Percentiles rank a stretch among this genome's conserved stretches.
These are phyloP conservation scores for Leptodermis oblonga DNA, from an alignment of 257 asterid species.

Conservation along the genomic window DNA sequence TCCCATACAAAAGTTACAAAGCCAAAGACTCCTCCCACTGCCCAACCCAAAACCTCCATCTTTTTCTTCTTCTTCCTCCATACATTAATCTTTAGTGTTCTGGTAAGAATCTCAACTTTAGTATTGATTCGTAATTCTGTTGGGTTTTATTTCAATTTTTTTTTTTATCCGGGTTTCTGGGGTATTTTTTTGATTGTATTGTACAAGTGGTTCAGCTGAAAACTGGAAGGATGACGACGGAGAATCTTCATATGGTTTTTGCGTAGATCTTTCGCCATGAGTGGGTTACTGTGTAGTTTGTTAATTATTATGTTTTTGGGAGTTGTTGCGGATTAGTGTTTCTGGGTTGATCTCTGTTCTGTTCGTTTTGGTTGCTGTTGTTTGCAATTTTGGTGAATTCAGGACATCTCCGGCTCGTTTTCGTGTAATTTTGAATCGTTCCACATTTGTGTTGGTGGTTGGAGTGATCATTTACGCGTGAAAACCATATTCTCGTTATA, in stretches of 20 bases:
- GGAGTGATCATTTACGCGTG: too few relatives aligned
- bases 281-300: neutral
- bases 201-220: constrained; percentile 12
- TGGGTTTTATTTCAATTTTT: constrained; percentile 7
- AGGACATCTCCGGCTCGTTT: too few relatives aligned
- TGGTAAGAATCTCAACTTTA: constrained; percentile 6
- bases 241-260: neutral
- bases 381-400: neutral
- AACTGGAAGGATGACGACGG: neutral
- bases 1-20: constrained; percentile 1
- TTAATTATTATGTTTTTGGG: neutral
- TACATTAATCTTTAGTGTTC: constrained; percentile 4
- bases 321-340: neutral
- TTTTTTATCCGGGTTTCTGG: constrained; percentile 8
- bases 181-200: neutral
- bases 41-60: constrained; percentile 1
- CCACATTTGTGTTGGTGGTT: too few relatives aligned
- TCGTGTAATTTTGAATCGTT: too few relatives aligned
- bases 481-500: neutral
- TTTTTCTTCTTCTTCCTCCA: neutral
- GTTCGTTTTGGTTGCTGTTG: neutral
- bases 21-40: constrained; percentile 14
- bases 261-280: constrained; percentile 14
- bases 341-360: constrained; percentile 3
- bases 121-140: constrained; percentile 10